Conservation (phyloP, 805 yeast species). For the Starmerella riodocensis region DNA sequence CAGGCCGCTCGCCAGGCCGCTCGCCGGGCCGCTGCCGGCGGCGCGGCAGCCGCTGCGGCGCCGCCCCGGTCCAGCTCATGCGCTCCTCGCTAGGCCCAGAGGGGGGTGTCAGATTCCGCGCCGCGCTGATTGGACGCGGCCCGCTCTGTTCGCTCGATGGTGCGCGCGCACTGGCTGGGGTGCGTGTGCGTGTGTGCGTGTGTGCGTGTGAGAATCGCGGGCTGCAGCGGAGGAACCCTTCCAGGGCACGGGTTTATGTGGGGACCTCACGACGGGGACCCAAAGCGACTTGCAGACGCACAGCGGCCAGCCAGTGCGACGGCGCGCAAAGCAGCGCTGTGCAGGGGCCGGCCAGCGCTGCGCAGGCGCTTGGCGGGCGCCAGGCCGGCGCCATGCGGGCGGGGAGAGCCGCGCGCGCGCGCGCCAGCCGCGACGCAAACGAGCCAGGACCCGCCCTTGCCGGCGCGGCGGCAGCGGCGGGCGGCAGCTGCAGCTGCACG, state of each 20-base stretch:
- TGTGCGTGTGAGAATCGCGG: neutral
- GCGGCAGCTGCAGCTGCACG: neutral
- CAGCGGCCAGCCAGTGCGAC: neutral
- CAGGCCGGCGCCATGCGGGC: neutral
- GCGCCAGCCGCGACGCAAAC: neutral
- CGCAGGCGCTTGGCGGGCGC: neutral
- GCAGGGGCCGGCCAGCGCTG: neutral
- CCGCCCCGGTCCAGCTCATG: neutral
- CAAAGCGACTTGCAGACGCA: neutral
- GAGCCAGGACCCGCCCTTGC: neutral
- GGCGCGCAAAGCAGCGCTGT: neutral
- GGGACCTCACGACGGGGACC: neutral
- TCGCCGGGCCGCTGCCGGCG: neutral
- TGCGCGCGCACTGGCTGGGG: neutral
- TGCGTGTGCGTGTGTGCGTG: neutral
- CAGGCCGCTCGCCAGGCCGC: too few species aligned
- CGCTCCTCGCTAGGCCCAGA: neutral
- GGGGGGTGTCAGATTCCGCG: neutral
- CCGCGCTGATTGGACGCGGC: neutral
- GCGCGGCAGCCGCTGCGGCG: conserved; percentile 1
- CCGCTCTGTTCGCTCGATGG: neutral
- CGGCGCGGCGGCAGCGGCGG: neutral
- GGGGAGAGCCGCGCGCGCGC: neutral
- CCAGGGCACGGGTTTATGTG: too few species aligned
- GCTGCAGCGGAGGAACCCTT: too few species aligned